Conservation (phyloP, 805 yeast species). For the Candida awuae region DNA sequence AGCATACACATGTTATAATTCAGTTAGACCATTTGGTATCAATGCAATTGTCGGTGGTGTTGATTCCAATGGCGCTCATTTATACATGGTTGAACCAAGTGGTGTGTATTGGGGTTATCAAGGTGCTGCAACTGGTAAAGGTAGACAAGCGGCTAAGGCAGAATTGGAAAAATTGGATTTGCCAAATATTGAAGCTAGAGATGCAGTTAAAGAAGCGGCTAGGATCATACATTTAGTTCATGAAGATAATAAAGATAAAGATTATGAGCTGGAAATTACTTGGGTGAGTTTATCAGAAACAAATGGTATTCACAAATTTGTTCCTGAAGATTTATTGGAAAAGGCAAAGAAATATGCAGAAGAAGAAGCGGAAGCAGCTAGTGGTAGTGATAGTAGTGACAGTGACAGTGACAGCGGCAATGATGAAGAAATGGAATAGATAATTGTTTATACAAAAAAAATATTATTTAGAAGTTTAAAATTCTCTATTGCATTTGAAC, state of each 20-base stretch:
- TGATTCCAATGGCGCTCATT: conserved; percentile 76
- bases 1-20: conserved; percentile 90
- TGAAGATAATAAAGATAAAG: conserved; percentile 96
- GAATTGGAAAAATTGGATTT: conserved; percentile 87
- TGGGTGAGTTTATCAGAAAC: conserved; percentile 81
- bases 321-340: conserved; percentile 69
- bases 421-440: conserved; percentile 30
- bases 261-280: conserved; percentile 86
- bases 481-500: too few relatives aligned
- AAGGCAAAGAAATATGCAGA: conserved; percentile 83
- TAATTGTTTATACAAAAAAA: not conserved
- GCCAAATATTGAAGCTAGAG: conserved; percentile 58
- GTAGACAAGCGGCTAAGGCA: conserved; percentile 95
- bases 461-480: too few relatives aligned
- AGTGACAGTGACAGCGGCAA: conserved; percentile 26
- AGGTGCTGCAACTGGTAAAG: conserved; percentile 98
- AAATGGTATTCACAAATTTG: conserved; percentile 66
- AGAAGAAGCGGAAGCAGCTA: conserved; percentile 67
- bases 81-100: conserved; percentile 96
- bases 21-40: conserved; percentile 97
- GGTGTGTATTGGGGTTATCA: conserved; percentile 96
- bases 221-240: conserved; percentile 89
- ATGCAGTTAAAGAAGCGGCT: conserved; percentile 91
- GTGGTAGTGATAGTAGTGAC: conserved; percentile 51
- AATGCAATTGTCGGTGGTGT: conserved; percentile 90